Evolutionary conservation across 1,139 yeast species (phyloP).

Genomic region (Trichomonascaceae sp.): DNA sequence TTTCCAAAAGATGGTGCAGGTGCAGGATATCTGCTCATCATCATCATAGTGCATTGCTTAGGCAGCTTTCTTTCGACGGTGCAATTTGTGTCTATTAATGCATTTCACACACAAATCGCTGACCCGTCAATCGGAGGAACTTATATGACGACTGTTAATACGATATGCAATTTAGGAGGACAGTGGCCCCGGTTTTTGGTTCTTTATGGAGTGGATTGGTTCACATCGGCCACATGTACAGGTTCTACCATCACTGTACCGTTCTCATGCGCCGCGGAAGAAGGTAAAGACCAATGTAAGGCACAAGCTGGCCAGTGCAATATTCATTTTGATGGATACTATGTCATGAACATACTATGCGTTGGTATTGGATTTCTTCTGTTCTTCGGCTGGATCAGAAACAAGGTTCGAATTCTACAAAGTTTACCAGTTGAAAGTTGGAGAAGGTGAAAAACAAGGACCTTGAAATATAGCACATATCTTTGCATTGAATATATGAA

Average conservation of each 20-base stretch:
- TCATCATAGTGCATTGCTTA: conserved; percentile 73
- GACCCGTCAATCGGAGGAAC: conserved; percentile 97
- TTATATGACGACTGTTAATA: conserved; percentile 92
- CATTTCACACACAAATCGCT: conserved; percentile 92
- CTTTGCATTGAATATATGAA: not conserved
- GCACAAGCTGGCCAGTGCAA: conserved; percentile 50
- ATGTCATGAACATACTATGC: conserved; percentile 68
- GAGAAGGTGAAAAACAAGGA: conserved; percentile 37
- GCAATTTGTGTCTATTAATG: conserved; percentile 89
- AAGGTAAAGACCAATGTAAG: conserved; percentile 46
- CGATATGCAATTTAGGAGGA: conserved; percentile 90
- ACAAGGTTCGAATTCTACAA: conserved; percentile 53
- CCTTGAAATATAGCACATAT: not conserved
- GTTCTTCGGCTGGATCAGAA: conserved; percentile 60
- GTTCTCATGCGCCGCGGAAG: conserved; percentile 39
- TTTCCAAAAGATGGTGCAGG: conserved; percentile 56
- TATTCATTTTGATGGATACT: conserved; percentile 72
- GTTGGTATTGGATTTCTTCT: conserved; percentile 59
- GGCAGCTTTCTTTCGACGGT: conserved; percentile 92
- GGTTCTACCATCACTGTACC: conserved; percentile 30
- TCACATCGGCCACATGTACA: conserved; percentile 62
- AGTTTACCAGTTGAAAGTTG: conserved; percentile 60
- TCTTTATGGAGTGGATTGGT: conserved; percentile 68
- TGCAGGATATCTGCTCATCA: conserved; percentile 53
- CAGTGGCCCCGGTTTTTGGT: conserved; percentile 92